phyloP scores from a whole-genome alignment of 148 eudicot genomes.

The Nepenthes gracilis region DNA sequence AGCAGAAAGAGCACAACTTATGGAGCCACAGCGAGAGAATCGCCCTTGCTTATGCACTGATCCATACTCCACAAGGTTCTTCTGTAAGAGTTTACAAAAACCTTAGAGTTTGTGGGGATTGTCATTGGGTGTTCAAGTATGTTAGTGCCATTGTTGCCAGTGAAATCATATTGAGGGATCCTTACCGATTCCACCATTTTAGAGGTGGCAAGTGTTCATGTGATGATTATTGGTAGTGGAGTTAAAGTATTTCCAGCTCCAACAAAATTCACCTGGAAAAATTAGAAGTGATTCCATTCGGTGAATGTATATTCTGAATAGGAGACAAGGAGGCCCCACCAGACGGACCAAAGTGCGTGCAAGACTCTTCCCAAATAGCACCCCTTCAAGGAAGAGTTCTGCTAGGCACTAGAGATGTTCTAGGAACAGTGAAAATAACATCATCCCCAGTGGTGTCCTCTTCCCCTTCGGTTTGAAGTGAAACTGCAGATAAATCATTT shows the following conservation, averaged over 20 bases:
- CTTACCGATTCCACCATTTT: too few species aligned
- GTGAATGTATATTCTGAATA: too few species aligned
- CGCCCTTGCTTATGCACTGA: constrained; percentile 29
- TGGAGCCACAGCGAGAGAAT: constrained; percentile 75
- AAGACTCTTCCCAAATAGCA: constrained; percentile 53
- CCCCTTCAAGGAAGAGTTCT: constrained; percentile 62
- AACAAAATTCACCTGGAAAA: too few species aligned
- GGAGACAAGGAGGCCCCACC: constrained; percentile 44
- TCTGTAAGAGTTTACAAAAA: too few species aligned
- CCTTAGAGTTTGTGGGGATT: constrained; percentile 71
- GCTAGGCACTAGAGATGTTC: constrained; percentile 92
- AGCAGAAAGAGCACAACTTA: too few species aligned
- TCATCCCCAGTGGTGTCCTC: constrained; percentile 54
- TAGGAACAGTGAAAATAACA: constrained; percentile 74
- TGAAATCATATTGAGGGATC: too few species aligned
- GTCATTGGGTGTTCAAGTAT: constrained; percentile 30
- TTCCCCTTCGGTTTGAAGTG: constrained; percentile 61
- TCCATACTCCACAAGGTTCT: too few species aligned
- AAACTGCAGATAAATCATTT: constrained; percentile 72
- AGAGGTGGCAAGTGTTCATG: too few species aligned
- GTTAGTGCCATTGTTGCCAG: too few species aligned
- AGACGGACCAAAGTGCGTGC: constrained; percentile 74
- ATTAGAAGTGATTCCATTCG: too few species aligned
- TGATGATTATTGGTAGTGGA: too few species aligned
- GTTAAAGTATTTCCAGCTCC: too few species aligned